phyloP scores from a whole-genome alignment of 345 rosid species.

The Rhodamnia argentea region DNA sequence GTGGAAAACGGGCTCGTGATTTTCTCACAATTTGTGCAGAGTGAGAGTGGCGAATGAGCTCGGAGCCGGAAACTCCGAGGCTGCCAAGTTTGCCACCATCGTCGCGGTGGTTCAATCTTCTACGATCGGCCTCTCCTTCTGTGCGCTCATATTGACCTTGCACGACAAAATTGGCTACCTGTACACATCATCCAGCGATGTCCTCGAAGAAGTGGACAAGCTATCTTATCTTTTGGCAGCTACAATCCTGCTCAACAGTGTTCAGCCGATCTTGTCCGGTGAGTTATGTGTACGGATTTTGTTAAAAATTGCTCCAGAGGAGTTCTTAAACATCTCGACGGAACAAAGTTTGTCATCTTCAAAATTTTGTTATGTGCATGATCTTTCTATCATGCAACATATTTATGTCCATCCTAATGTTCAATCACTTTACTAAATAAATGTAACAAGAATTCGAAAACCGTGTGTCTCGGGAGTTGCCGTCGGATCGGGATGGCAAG shows the following conservation, averaged over 20 bases:
- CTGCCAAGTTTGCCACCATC: constrained; percentile 18
- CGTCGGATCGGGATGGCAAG: constrained; percentile 82
- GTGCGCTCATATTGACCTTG: constrained; percentile 5
- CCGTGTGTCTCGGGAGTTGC: constrained; percentile 47
- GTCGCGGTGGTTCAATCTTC: constrained; percentile 15
- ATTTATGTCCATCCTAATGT: not conserved
- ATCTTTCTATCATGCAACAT: not conserved
- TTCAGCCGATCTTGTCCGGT: constrained; percentile 31
- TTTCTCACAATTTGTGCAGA: not conserved
- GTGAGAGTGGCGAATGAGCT: constrained; percentile 28
- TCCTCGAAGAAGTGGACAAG: constrained; percentile 11
- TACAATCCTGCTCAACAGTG: constrained; percentile 25
- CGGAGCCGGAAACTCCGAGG: constrained; percentile 21
- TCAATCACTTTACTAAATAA: not conserved
- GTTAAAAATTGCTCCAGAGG: not conserved
- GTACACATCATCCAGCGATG: constrained; percentile 16
- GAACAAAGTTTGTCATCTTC: not conserved
- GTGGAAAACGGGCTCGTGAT: not conserved
- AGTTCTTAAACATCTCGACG: not conserved
- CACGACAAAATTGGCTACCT: constrained; percentile 8
- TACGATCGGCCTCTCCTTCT: constrained; percentile 13
- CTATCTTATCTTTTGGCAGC: constrained; percentile 11
- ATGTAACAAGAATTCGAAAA: not conserved
- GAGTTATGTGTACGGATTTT: no score
- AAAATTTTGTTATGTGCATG: no score